Conservation (phyloP, 352 stramenopile species). For the Aphanomyces cochlioides region DNA sequence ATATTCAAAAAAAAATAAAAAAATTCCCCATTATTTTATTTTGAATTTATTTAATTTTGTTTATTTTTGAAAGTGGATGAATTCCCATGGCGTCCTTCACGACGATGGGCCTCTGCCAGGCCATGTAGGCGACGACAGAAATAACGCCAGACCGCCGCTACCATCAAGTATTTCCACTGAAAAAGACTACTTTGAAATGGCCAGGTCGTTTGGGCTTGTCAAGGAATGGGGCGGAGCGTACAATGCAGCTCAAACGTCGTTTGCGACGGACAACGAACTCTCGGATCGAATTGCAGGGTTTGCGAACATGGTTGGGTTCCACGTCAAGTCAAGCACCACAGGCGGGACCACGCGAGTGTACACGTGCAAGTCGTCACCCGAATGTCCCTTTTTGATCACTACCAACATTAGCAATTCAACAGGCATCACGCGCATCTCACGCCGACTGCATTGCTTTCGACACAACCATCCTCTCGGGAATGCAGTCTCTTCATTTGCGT, state of each 20-base stretch:
- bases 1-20: no score
- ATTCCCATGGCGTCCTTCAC: not conserved
- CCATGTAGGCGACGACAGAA: not conserved
- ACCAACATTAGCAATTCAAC: slow-evolving; percentile 19
- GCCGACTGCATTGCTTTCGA: slow-evolving; percentile 9
- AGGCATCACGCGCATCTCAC: slow-evolving; percentile 12
- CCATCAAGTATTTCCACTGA: not conserved
- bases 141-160: not conserved
- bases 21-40: no score
- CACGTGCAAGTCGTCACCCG: slow-evolving; percentile 7
- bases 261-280: slow-evolving; percentile 1
- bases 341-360: slow-evolving; percentile 12
- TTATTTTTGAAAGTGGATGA: not conserved
- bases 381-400: slow-evolving; percentile 15
- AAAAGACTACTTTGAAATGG: slow-evolving; percentile 12
- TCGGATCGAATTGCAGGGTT: not conserved
- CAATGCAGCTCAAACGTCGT: not conserved
- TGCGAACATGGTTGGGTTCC: not conserved
- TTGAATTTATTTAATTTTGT: not conserved
- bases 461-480: slow-evolving; percentile 17
- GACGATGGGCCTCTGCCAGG: not conserved
- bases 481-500: not conserved
- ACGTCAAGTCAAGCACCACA: slow-evolving; percentile 4
- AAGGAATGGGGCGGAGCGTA: not conserved
- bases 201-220: slow-evolving; percentile 3